Percentiles rank a stretch among this genome's conserved stretches.
These are phyloP conservation scores for Amauroascus niger DNA, from an alignment of 2,329 filamentous ascomycete genomes.

Conservation along the genomic window DNA sequence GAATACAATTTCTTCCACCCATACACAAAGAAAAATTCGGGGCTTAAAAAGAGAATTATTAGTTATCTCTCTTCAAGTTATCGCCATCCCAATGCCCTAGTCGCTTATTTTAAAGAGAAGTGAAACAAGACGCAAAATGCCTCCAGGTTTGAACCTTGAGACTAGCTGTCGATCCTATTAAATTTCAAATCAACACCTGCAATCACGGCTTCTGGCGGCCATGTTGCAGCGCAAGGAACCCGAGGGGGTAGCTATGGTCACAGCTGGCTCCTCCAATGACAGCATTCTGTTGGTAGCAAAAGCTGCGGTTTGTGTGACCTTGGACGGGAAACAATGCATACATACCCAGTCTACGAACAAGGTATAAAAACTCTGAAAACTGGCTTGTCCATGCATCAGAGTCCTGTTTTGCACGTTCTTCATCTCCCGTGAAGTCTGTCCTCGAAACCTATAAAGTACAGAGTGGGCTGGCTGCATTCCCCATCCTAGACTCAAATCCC, in stretches of 20 bases:
- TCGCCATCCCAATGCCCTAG: background rate
- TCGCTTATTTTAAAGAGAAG: background rate
- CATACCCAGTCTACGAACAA: background rate
- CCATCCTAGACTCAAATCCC: background rate
- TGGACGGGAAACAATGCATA: conserved; percentile 4
- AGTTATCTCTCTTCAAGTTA: background rate
- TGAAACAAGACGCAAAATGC: background rate
- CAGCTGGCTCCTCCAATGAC: conserved; percentile 1
- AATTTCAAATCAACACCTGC: background rate
- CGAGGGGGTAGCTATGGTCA: background rate
- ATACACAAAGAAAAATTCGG: background rate
- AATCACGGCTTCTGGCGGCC: background rate
- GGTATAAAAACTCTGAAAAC: background rate
- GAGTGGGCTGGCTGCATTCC: background rate
- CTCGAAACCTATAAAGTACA: conserved; percentile 4
- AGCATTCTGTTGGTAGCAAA: background rate
- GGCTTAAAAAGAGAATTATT: background rate
- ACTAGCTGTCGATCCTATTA: conserved; percentile 1
- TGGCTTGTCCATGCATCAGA: background rate
- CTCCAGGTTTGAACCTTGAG: background rate
- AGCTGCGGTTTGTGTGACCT: conserved; percentile 4
- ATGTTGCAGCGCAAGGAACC: background rate
- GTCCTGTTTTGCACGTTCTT: background rate
- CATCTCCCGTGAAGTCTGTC: background rate
- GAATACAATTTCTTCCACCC: background rate